phyloP scores from a whole-genome alignment of 2,329 filamentous ascomycete species.

The Monosporascus sp. region DNA sequence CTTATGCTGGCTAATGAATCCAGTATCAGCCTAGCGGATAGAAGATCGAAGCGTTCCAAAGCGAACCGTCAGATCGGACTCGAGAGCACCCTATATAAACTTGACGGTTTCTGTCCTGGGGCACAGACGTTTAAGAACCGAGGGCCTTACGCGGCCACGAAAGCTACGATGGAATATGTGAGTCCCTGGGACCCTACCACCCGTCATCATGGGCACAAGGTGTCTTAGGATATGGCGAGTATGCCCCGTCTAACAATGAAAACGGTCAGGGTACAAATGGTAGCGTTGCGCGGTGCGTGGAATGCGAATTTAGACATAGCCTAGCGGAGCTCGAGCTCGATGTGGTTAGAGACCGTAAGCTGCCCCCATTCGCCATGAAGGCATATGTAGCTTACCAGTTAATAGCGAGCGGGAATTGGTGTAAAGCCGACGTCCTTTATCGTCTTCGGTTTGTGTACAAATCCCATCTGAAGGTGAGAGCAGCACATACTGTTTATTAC shows the following conservation, averaged over 20 bases:
- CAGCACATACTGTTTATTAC: constrained; percentile 28
- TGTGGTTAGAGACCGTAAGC: constrained; percentile 13
- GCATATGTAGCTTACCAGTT: not conserved
- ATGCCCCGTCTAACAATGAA: not conserved
- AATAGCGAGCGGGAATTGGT: constrained; percentile 30
- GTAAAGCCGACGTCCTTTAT: constrained; percentile 30
- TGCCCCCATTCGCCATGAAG: not conserved
- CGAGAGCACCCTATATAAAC: constrained; percentile 29
- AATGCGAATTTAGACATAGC: constrained; percentile 16
- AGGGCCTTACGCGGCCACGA: constrained; percentile 32
- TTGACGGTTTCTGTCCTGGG: constrained; percentile 34
- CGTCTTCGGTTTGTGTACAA: constrained; percentile 38
- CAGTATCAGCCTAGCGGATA: constrained; percentile 2
- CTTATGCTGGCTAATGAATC: constrained; percentile 16
- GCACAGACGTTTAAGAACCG: constrained; percentile 31
- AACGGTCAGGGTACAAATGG: constrained; percentile 11
- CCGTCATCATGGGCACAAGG: not conserved
- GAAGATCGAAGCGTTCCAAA: constrained; percentile 2
- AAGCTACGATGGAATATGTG: constrained; percentile 20
- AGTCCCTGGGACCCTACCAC: constrained; percentile 1
- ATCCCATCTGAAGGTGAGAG: constrained; percentile 31
- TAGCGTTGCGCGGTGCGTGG: constrained; percentile 13
- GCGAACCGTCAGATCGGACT: constrained; percentile 28
- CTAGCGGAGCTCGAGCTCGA: constrained; percentile 15
- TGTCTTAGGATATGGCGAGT: too few relatives aligned